Evolutionary conservation across 257 asterid species (phyloP).

Genomic region (Primulina huaijiensis): DNA sequence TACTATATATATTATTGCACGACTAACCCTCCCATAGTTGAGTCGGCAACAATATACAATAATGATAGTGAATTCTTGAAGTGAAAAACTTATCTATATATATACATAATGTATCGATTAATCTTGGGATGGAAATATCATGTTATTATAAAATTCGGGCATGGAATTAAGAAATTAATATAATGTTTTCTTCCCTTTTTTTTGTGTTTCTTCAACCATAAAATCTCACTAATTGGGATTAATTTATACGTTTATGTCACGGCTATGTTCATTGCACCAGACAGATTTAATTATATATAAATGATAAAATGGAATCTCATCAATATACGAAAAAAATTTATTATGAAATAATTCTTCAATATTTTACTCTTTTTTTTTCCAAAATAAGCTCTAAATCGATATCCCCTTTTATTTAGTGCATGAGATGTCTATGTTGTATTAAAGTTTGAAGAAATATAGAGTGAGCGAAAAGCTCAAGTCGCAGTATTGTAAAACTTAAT

Average conservation of each 20-base stretch:
- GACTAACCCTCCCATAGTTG: neutral
- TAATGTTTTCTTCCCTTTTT: constrained; percentile 26
- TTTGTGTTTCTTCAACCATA: neutral
- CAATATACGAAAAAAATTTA: neutral
- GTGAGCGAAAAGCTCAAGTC: too few relatives aligned
- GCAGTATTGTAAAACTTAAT: too few relatives aligned
- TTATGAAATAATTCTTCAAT: neutral
- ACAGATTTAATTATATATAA: neutral
- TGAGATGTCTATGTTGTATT: neutral
- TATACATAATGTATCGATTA: neutral
- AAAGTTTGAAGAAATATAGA: too few relatives aligned
- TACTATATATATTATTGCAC: neutral
- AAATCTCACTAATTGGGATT: constrained; percentile 19
- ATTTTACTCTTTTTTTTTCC: too few relatives aligned
- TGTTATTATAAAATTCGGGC: constrained; percentile 36
- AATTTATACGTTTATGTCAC: constrained; percentile 22
- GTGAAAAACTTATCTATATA: neutral
- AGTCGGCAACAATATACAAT: neutral
- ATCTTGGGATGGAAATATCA: constrained; percentile 22
- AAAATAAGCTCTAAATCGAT: too few relatives aligned
- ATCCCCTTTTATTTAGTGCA: neutral
- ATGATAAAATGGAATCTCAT: constrained; percentile 18
- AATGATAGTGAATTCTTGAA: constrained; percentile 14
- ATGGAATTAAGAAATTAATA: constrained; percentile 28
- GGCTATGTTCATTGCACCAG: constrained; percentile 29